phyloP scores from a whole-genome alignment of 352 stramenopile species.

The Globisporangium megalacanthum region DNA sequence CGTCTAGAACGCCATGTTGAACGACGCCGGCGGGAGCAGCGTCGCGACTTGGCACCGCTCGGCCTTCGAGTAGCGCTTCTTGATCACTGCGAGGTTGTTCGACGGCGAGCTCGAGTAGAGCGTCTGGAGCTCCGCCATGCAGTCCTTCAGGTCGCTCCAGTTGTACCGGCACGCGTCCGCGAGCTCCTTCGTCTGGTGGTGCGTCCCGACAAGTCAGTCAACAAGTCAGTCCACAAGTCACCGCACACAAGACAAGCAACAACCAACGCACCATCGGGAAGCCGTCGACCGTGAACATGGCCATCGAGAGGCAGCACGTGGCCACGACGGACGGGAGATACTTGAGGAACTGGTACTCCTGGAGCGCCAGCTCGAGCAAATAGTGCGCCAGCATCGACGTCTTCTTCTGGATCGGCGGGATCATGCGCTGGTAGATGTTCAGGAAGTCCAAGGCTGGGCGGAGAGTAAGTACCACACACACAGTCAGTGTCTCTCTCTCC shows the following conservation, averaged over 20 bases:
- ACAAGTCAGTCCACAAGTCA: no score
- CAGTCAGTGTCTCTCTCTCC: no score
- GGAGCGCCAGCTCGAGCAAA: conserved; percentile 79
- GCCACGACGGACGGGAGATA: conserved; percentile 83
- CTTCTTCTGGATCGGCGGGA: conserved; percentile 77
- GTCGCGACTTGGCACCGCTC: conserved; percentile 75
- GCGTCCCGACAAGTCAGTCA: no score
- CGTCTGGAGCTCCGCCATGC: conserved; percentile 76
- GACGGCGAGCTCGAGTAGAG: conserved; percentile 77
- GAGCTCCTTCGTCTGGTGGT: conserved; percentile 63
- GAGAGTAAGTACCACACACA: conserved; percentile 1
- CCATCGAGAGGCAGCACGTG: conserved; percentile 79
- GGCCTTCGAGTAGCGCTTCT: conserved; percentile 86
- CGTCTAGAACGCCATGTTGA: conserved; percentile 80
- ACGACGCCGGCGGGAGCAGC: conserved; percentile 62
- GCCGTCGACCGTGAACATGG: conserved; percentile 79
- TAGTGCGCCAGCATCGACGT: conserved; percentile 88
- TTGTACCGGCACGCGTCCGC: conserved; percentile 74
- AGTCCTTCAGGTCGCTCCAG: conserved; percentile 75
- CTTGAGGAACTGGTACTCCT: conserved; percentile 87
- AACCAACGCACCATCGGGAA: conserved; percentile 53
- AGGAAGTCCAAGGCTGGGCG: conserved; percentile 78
- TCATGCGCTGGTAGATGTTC: conserved; percentile 88
- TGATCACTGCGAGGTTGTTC: conserved; percentile 83
- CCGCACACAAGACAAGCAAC: background rate